A percentile compares a stretch with the other conserved stretches of the same genome.
phyloP scores from a whole-genome alignment of 2,329 filamentous ascomycete genomes.

The Didymella pomorum region DNA sequence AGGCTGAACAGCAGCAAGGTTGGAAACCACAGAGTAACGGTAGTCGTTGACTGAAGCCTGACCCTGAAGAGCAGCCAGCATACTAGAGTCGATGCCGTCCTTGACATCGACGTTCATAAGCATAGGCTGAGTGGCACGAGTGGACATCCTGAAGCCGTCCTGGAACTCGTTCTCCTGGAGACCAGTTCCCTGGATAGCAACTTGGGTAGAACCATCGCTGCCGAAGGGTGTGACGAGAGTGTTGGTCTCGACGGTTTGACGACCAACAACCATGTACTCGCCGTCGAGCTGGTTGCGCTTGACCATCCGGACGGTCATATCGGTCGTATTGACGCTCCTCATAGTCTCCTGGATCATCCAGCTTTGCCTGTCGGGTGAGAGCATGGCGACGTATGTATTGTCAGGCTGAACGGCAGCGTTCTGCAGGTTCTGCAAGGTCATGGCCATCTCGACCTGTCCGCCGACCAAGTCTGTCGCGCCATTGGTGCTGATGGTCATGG shows the following conservation, averaged over 20 bases:
- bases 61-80: constrained; percentile 45
- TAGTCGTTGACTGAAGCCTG: constrained; percentile 46
- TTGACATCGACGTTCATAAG: constrained; percentile 49
- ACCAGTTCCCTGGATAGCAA: constrained; percentile 46
- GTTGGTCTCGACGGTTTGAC: constrained; percentile 48
- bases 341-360: constrained; percentile 52
- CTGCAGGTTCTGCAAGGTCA: constrained; percentile 42
- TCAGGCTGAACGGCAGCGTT: constrained; percentile 41
- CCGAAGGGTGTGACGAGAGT: constrained; percentile 46
- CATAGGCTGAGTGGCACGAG: constrained; percentile 48
- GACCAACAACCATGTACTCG: constrained; percentile 51
- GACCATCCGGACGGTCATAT: constrained; percentile 49
- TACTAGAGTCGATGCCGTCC: constrained; percentile 44
- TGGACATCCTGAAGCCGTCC: constrained; percentile 50
- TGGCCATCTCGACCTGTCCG: constrained; percentile 48
- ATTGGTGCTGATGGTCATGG: constrained; percentile 49
- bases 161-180: constrained; percentile 51
- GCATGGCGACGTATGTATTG: constrained; percentile 49
- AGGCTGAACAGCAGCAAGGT: constrained; percentile 45
- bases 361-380: constrained; percentile 48
- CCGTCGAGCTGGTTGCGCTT: constrained; percentile 48
- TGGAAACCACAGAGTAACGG: constrained; percentile 47
- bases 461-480: constrained; percentile 48
- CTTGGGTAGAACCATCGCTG: constrained; percentile 33
- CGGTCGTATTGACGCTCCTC: constrained; percentile 47